A percentile compares a stretch with the other conserved stretches of the same genome.
Conservation (phyloP, 2,329 filamentous ascomycete genomes). For the Alternaria arbusti region DNA sequence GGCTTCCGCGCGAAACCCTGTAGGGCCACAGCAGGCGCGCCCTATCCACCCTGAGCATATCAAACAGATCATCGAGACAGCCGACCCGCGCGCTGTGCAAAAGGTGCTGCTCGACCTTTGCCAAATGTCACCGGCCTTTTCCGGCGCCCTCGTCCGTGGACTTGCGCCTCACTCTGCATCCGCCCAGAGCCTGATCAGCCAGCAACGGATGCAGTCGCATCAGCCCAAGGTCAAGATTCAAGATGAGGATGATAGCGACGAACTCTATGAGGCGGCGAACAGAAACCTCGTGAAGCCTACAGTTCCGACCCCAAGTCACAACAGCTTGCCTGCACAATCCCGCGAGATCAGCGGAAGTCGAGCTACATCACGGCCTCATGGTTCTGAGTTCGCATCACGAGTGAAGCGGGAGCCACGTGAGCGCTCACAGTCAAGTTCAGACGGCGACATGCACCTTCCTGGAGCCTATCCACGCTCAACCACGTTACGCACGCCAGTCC, state of each 20-base stretch:
- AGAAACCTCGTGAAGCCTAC: neutral
- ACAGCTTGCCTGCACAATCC: neutral
- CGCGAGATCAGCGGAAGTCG: neutral
- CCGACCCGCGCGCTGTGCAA: slow-evolving; percentile 22
- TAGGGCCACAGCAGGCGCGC: slow-evolving; percentile 12
- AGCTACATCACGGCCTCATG: neutral
- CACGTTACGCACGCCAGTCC: neutral
- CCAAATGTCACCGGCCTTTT: slow-evolving; percentile 39
- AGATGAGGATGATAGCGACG: slow-evolving; percentile 12
- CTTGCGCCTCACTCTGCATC: slow-evolving; percentile 38
- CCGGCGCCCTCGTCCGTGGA: slow-evolving; percentile 41
- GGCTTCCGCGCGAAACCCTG: neutral
- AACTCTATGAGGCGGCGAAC: slow-evolving; percentile 13
- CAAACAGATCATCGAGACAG: slow-evolving; percentile 35
- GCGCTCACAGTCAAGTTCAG: slow-evolving; percentile 9
- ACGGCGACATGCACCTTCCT: slow-evolving; percentile 16
- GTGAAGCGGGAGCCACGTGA: slow-evolving; percentile 18
- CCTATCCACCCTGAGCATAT: slow-evolving; percentile 35
- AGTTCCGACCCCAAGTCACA: neutral
- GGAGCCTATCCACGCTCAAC: slow-evolving; percentile 4
- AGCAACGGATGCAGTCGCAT: slow-evolving; percentile 7
- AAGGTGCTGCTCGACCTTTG: slow-evolving; percentile 38
- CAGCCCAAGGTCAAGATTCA: neutral
- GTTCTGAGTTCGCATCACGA: slow-evolving; percentile 7
- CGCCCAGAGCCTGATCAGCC: slow-evolving; percentile 27